phyloP scores from a whole-genome alignment of 2,329 filamentous ascomycete genomes.

The Colletotrichum eremochloae region DNA sequence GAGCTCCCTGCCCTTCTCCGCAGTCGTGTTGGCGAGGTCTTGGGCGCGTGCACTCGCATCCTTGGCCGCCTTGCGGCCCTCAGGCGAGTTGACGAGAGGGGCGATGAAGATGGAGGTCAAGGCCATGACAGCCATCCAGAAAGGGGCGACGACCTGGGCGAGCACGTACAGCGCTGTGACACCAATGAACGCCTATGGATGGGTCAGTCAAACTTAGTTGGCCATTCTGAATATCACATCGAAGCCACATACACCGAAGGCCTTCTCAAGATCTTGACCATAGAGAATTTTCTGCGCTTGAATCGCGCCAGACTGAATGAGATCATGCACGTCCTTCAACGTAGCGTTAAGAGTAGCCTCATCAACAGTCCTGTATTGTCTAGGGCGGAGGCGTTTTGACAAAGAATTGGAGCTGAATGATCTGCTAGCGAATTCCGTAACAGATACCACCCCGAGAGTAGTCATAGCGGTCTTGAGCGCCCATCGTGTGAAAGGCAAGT shows the following conservation, averaged over 20 bases:
- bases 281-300: conserved; percentile 16
- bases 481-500: conserved; percentile 23
- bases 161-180: conserved; percentile 16
- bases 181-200: conserved; percentile 11
- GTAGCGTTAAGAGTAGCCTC: conserved; percentile 27
- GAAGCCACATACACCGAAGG: conserved; percentile 17
- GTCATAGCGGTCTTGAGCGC: conserved; percentile 24
- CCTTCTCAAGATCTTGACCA: conserved; percentile 24
- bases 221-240: neutral
- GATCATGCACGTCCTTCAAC: conserved; percentile 29
- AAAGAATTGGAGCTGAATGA: conserved; percentile 17
- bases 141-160: conserved; percentile 9
- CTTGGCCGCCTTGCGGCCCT: conserved; percentile 7
- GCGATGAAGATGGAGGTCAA: conserved; percentile 24
- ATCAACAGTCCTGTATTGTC: conserved; percentile 3
- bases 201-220: neutral
- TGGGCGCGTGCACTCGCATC: conserved; percentile 21
- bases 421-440: conserved; percentile 28
- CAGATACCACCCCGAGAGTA: conserved; percentile 25
- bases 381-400: conserved; percentile 22
- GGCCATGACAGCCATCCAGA: conserved; percentile 20
- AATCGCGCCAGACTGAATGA: conserved; percentile 20
- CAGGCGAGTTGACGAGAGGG: conserved; percentile 17
- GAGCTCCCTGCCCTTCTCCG: conserved; percentile 14
- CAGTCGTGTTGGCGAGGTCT: conserved; percentile 24